Evolutionary conservation across 345 rosid genomes (phyloP), one percentile per base, ranked within the genome.

Genomic region (rapeseed (Brassica napus)): DNA sequence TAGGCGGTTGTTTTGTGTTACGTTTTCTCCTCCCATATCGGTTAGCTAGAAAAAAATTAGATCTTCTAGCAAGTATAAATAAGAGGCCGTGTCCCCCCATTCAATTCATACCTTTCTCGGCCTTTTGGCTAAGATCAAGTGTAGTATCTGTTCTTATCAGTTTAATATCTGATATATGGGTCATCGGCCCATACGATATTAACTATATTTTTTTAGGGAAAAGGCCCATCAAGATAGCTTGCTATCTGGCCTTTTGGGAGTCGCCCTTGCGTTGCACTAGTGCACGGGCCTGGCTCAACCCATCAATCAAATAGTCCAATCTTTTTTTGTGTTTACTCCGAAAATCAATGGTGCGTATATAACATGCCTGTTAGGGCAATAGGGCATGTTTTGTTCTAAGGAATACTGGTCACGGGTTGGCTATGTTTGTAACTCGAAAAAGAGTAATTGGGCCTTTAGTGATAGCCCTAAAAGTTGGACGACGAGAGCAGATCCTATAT

Each of bases 71-170:
- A 24, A 8, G 14, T 59, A 59, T 59, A 59, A 59, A 24, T 59
- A 24, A 4, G 32, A 12, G n/a, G n/a, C 31, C 15, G 32, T 3
- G 64, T 4, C 0, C 0, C 0, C 3, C 0, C 16, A 0, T 11
- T 3, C 34, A 62, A 62, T 0, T 73, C 81, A 87, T 82, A 82
- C 87, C 88, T 87, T 85, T 87, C 88, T 87, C 90, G 86, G 87
- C 90, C 90, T 87, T 87, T 87, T 87, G 90, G 90, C 88, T 87
- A 85, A 87, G 90, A 87, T 85, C 88, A 85, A 87, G 86, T 85
- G 88, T 87, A 85, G 84, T 87, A 85, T 85, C 86, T 87, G 87
- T 87, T 85, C 88, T 87, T 87, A 85, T 85, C 88, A 84, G 87
- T 83, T 85, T 87, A 83, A 85, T 87, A 87, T 87, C 84, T 86